Evolutionary conservation across 1,284 basidiomycete genomes (phyloP).

Genomic region (Entoloma clypeatum): DNA sequence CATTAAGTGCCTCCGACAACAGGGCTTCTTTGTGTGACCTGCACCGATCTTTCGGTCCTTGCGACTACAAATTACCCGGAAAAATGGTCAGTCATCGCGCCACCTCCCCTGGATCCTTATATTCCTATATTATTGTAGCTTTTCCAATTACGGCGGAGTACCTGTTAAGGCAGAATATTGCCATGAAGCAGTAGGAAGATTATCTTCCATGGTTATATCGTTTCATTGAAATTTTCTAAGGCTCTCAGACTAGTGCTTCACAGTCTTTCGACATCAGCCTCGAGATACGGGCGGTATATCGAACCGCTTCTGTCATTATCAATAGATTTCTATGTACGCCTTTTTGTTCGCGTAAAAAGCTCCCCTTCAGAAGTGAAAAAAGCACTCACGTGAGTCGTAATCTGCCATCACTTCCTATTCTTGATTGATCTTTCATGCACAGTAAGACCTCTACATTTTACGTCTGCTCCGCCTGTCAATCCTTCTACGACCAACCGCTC

Average conservation of each 20-base stretch:
- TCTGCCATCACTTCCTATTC: neutral
- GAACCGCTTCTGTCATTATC: conserved; percentile 90
- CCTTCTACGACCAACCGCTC: conserved; percentile 76
- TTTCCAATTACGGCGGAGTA: conserved; percentile 94
- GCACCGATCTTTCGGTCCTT: conserved; percentile 92
- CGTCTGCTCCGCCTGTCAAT: conserved; percentile 79
- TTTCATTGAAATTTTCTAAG: conserved; percentile 33
- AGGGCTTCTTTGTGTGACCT: conserved; percentile 94
- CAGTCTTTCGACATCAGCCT: conserved; percentile 80
- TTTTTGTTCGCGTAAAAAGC: conserved; percentile 82
- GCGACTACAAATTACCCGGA: conserved; percentile 95
- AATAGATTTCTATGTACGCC: conserved; percentile 96
- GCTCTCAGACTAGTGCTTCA: conserved; percentile 89
- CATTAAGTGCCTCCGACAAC: conserved; percentile 2
- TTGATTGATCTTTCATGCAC: conserved; percentile 11
- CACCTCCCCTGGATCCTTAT: conserved; percentile 1
- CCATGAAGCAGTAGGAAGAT: conserved; percentile 76
- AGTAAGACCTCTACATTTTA: conserved; percentile 85
- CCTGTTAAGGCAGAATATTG: conserved; percentile 90
- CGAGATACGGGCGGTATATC: conserved; percentile 90
- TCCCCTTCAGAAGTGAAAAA: conserved; percentile 88
- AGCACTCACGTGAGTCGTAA: conserved; percentile 57
- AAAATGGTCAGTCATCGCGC: conserved; percentile 68
- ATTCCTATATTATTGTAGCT: conserved; percentile 49
- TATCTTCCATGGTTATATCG: conserved; percentile 1